Evolutionary conservation across 768 basidiomycete genomes (phyloP), one percentile per base, ranked within the genome.

Genomic region (Rubroboletus pulcherrimus): DNA sequence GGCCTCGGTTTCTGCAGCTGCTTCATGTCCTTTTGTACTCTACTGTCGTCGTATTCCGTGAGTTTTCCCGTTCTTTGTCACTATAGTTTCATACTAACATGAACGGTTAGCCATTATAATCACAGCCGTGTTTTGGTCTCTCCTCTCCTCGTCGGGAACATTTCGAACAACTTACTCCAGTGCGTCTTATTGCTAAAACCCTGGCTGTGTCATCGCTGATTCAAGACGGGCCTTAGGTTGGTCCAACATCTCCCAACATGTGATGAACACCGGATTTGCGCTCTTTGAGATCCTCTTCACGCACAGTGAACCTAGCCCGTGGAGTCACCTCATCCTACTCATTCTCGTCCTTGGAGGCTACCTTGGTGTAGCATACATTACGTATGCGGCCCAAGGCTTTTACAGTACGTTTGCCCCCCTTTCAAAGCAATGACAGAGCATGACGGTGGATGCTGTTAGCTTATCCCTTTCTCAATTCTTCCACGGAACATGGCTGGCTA

Each of bases 291-390:
- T 87, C 17, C 19, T 81, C 8, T 65, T 82, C 31, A 82, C 86
- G 1, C 78, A 85, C 60, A 68, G 69, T 11, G 77, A 75, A 0
- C 79, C 83, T 0, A 66, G 74, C 8, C 81, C 81, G 0, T 87
- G 83, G 84, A 56, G 73, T 15, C 71, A 78, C 39, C 67, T 88
- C 4, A 70, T 75, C 2, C 62, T 77, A 35, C 71, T 77, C 26
- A 44, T 87, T 15, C 15, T 85, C 11, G 58, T 83, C 19, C 78
- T 89, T 10, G 81, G 59, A 0, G 62, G 69, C 3, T 91, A 90
- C 62, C 70, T 89, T 17, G 85, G 78, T 24, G 71, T 90, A 0
- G 87, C 87, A 11, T 91, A 89, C 60, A 77, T 91, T 51, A 87
- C 86, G 0, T 60, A 77, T 46, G 80, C 71, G 0, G 78, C 80